Percentiles rank a stretch among this genome's conserved stretches.
Evolutionary conservation across 2,329 filamentous ascomycete species (phyloP).

Genomic region (Aspergillus fructus): DNA sequence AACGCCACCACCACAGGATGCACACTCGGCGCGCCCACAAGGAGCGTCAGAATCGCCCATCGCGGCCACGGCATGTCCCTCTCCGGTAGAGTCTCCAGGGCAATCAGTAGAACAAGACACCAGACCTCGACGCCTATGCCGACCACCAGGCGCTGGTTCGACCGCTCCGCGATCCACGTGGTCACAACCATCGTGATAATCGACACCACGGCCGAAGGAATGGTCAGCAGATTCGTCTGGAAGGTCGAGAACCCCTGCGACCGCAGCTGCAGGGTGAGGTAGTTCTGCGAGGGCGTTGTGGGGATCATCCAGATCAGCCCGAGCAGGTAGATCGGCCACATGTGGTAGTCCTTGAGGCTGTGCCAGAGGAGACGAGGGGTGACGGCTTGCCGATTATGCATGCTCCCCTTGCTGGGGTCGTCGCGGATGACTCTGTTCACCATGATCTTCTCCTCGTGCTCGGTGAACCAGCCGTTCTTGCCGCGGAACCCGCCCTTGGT

Average conservation of each 20-base stretch:
- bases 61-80: constrained; percentile 52
- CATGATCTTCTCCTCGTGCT: constrained; percentile 68
- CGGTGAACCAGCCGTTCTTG: constrained; percentile 65
- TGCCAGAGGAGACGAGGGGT: not conserved
- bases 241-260: not conserved
- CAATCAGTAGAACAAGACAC: not conserved
- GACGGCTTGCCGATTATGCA: not conserved
- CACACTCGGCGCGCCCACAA: constrained; percentile 58
- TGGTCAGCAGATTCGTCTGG: not conserved
- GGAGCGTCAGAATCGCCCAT: constrained; percentile 52
- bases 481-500: constrained; percentile 63
- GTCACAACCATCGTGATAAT: not conserved
- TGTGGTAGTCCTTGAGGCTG: not conserved
- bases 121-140: not conserved
- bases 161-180: not conserved
- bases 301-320: not conserved
- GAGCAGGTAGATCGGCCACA: not conserved
- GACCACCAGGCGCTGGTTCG: not conserved
- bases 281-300: not conserved
- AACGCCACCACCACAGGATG: constrained; percentile 54
- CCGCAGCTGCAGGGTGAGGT: not conserved
- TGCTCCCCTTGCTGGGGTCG: constrained; percentile 41
- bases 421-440: constrained; percentile 61
- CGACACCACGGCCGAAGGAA: not conserved
- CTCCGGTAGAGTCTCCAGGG: not conserved